Evolutionary conservation across 805 yeast genomes (phyloP).

Genomic region (Candida boleticola): DNA sequence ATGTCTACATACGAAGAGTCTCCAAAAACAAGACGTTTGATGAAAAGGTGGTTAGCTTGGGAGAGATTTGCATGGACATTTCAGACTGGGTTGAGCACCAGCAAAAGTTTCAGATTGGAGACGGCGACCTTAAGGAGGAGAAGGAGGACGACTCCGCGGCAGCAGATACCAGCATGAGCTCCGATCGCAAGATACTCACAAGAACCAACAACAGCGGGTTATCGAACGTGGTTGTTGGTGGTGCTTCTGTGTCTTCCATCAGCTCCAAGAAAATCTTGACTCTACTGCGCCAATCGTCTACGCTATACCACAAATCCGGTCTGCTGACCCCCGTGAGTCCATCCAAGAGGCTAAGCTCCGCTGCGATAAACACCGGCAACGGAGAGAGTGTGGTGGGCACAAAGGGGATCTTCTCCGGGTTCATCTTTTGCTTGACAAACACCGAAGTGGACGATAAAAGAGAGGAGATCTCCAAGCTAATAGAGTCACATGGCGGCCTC

Average conservation of each 20-base stretch:
- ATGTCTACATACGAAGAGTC: slow-evolving; percentile 35
- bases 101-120: slow-evolving; percentile 17
- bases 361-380: background rate
- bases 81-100: slow-evolving; percentile 40
- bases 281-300: slow-evolving; percentile 1
- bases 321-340: slow-evolving; percentile 1
- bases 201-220: background rate
- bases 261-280: background rate
- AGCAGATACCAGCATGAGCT: background rate
- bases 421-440: slow-evolving; percentile 1
- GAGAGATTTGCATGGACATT: slow-evolving; percentile 37
- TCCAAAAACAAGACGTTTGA: slow-evolving; percentile 16
- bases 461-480: slow-evolving; percentile 31
- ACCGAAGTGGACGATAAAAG: slow-evolving; percentile 35
- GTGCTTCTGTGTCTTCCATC: background rate
- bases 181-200: background rate
- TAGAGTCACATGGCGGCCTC: slow-evolving; percentile 42
- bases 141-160: background rate
- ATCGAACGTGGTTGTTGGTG: background rate
- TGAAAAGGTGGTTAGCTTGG: slow-evolving; percentile 19
- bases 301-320: background rate
- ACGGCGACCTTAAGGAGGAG: background rate
- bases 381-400: slow-evolving; percentile 2
- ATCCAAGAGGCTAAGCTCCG: background rate
- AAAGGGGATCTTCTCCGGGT: slow-evolving; percentile 3